A percentile compares a stretch with the other conserved stretches of the same genome.
phyloP scores from a whole-genome alignment of 2,329 filamentous ascomycete genomes.

The Colletotrichum sojae region DNA sequence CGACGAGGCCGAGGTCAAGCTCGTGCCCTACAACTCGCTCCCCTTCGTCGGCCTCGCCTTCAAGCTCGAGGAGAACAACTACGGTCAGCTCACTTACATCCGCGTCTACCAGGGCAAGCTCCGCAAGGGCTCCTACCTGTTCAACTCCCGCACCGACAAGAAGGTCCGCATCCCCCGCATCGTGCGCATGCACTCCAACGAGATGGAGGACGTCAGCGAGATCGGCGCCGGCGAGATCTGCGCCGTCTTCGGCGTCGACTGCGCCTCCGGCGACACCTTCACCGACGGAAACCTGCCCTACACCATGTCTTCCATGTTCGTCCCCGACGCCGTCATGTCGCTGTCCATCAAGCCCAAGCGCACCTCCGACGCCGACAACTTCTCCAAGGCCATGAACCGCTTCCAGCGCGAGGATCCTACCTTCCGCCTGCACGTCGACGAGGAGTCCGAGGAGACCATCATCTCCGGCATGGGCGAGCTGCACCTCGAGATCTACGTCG shows the following conservation, averaged over 20 bases:
- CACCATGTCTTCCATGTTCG: slow-evolving; percentile 98
- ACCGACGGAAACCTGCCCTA: slow-evolving; percentile 94
- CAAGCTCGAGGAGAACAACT: slow-evolving; percentile 99
- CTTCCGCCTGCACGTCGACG: slow-evolving; percentile 93
- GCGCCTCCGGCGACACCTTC: slow-evolving; percentile 97
- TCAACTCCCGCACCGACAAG: slow-evolving; percentile 94
- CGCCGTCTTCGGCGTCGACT: slow-evolving; percentile 97
- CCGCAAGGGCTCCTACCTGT: slow-evolving; percentile 89
- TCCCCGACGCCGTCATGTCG: slow-evolving; percentile 97
- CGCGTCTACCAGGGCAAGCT: slow-evolving; percentile 96
- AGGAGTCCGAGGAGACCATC: slow-evolving; percentile 95
- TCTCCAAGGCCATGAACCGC: slow-evolving; percentile 98
- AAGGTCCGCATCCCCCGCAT: slow-evolving; percentile 97
- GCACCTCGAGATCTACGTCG: slow-evolving; percentile 96
- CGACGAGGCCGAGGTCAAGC: slow-evolving; percentile 83
- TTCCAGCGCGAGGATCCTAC: slow-evolving; percentile 99
- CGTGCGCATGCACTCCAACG: slow-evolving; percentile 99
- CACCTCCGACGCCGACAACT: slow-evolving; percentile 91
- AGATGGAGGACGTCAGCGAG: slow-evolving; percentile 97
- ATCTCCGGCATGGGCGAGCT: slow-evolving; percentile 99
- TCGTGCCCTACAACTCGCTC: slow-evolving; percentile 92
- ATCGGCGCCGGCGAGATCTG: slow-evolving; percentile 98
- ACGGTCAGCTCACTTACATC: slow-evolving; percentile 97
- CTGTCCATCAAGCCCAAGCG: slow-evolving; percentile 97
- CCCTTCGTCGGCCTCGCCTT: slow-evolving; percentile 97